Percentiles rank a stretch among this genome's conserved stretches.
phyloP scores from a whole-genome alignment of 2,329 filamentous ascomycete genomes.

The Corniculantispora saksenae region DNA sequence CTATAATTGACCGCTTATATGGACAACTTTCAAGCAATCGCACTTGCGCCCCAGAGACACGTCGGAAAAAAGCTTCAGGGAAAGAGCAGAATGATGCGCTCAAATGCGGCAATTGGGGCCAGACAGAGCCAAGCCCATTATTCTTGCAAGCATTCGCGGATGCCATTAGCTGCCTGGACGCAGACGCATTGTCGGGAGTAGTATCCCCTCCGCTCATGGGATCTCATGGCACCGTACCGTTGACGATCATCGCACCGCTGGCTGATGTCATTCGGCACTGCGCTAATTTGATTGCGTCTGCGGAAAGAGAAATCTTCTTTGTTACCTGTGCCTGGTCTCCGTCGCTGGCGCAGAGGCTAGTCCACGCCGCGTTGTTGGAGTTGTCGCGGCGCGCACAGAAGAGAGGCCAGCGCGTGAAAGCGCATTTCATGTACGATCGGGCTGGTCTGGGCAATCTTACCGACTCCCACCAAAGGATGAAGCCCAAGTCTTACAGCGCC shows the following conservation, averaged over 20 bases:
- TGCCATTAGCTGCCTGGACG: constrained; percentile 56
- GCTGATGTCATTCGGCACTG: constrained; percentile 73
- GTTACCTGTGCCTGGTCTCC: constrained; percentile 77
- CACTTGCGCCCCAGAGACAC: constrained; percentile 17
- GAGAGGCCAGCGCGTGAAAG: constrained; percentile 57
- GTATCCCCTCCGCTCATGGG: constrained; percentile 55
- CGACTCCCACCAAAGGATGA: constrained; percentile 65
- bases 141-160: constrained; percentile 71
- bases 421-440: constrained; percentile 77
- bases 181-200: constrained; percentile 51
- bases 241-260: constrained; percentile 61
- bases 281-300: constrained; percentile 73
- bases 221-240: constrained; percentile 60
- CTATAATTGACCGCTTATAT: constrained; percentile 60
- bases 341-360: constrained; percentile 65
- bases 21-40: constrained; percentile 29
- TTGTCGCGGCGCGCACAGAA: constrained; percentile 65
- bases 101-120: constrained; percentile 68
- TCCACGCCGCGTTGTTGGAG: constrained; percentile 69
- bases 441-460: constrained; percentile 64
- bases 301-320: constrained; percentile 71
- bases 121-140: constrained; percentile 62
- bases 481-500: constrained; percentile 58
- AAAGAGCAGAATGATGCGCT: constrained; percentile 53
- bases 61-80: constrained; percentile 27